Base-by-base conservation (phyloP, 1,139 yeast species). In the Pichiaceae sp. region DNA sequence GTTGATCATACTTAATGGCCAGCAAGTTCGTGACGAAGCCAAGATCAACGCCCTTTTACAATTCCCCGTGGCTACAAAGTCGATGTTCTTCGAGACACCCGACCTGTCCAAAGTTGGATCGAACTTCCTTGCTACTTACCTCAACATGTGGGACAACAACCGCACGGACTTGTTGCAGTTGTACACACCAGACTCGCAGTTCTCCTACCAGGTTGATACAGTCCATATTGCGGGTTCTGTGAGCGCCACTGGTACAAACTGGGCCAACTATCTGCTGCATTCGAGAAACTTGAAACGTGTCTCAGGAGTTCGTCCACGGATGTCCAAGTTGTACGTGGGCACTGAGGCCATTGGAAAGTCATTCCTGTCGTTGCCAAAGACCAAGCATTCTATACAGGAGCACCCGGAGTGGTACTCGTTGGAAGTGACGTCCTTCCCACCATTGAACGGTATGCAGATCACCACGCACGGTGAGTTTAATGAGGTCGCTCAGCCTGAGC, bases 181-280 rank as follows among this genome's bases (percentile, higher is more conserved):
- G 30, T 91, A 91, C 55, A 87, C 93, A 41, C 74, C 74, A 36
- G 82, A 81, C 50, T 86, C 96, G 0, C 87, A 83, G 52, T 89
- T 91, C 51, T 86, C 96, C 1, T 58, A 83, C 51, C 76, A 68
- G 52, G 70, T 70, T 24, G 80, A 74, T 50, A 57, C 75, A 6
- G 52, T 71, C 2, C 75, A 70, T 45, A 45, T 54, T 16, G 24
- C 9, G 7, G 47, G 35, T 11, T 11, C 51, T 1, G 55, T 51
- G 16, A 32, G 37, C 12, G 17, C 43, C 7, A 17, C 34, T 7
- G 34, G 37, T 16, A 71, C 80, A 4, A 27, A 18, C 26, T 80
- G 82, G 64, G 78, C 81, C 16, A 69, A 74, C 51, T 82, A 82
- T 54, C 59, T 79, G 14, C 70, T 82, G 3, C 62, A 74, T 36